These are phyloP conservation scores for Pseudopithomyces maydicus DNA, from an alignment of 2,329 filamentous ascomycete genomes.

Conservation along the genomic window DNA sequence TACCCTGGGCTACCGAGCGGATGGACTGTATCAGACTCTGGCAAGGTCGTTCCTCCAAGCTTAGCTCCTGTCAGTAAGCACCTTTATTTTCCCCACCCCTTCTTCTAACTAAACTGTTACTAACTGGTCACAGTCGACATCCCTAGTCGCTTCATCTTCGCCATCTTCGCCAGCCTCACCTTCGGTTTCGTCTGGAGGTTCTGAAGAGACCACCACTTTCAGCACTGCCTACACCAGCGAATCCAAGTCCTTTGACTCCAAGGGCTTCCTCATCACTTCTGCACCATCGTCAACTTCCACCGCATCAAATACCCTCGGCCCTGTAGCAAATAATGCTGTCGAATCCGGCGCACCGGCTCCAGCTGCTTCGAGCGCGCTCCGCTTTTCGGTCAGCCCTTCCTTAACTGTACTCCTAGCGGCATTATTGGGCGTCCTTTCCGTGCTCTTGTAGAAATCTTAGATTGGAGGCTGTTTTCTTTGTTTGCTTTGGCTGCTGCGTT, in stretches of 20 bases:
- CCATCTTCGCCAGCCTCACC: slow-evolving; percentile 52
- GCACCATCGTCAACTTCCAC: slow-evolving; percentile 8
- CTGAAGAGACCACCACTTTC: slow-evolving; percentile 51
- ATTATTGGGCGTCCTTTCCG: slow-evolving; percentile 22
- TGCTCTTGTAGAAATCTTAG: slow-evolving; percentile 20
- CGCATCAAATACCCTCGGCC: slow-evolving; percentile 41
- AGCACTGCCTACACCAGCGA: slow-evolving; percentile 52
- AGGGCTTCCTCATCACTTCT: slow-evolving; percentile 51
- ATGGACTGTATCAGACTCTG: slow-evolving; percentile 78
- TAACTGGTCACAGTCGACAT: slow-evolving; percentile 51
- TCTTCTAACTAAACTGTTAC: slow-evolving; percentile 8
- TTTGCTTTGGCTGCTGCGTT: not conserved
- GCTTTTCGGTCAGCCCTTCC: slow-evolving; percentile 14
- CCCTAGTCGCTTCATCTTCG: slow-evolving; percentile 58
- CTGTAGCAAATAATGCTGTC: slow-evolving; percentile 21
- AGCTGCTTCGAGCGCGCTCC: slow-evolving; percentile 17
- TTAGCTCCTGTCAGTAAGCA: slow-evolving; percentile 71
- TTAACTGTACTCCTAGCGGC: slow-evolving; percentile 24
- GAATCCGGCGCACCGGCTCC: slow-evolving; percentile 18
- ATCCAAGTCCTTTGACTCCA: slow-evolving; percentile 51
- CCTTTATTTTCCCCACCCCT: slow-evolving; percentile 39
- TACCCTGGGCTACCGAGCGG: slow-evolving; percentile 71
- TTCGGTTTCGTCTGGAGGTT: slow-evolving; percentile 34
- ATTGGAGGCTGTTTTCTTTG: slow-evolving; percentile 6
- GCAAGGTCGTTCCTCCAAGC: slow-evolving; percentile 77